phyloP scores from a whole-genome alignment of 2,329 filamentous ascomycete genomes.

The Cercospora zeae-maydis region DNA sequence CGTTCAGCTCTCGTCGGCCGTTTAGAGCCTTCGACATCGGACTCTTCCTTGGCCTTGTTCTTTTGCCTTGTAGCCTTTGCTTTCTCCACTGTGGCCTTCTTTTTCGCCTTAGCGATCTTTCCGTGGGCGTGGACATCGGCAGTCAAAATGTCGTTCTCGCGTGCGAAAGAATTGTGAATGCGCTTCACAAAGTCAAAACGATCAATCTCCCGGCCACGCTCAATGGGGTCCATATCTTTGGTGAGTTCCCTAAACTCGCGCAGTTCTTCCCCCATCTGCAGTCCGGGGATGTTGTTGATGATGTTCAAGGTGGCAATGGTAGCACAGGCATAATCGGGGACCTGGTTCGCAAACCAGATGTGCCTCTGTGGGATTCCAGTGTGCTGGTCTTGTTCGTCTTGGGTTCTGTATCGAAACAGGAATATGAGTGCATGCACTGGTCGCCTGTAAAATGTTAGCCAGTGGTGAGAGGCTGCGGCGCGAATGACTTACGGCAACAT shows the following conservation, averaged over 20 bases:
- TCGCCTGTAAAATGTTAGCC: conserved; percentile 50
- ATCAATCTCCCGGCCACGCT: conserved; percentile 72
- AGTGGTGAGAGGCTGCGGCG: background rate
- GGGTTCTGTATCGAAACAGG: conserved; percentile 64
- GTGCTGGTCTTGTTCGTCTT: conserved; percentile 50
- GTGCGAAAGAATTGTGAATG: conserved; percentile 85
- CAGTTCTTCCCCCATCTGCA: conserved; percentile 68
- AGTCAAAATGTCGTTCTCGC: conserved; percentile 72
- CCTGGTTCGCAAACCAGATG: conserved; percentile 96
- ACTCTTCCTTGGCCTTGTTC: conserved; percentile 25
- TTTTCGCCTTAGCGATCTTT: conserved; percentile 41
- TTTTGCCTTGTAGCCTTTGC: conserved; percentile 29
- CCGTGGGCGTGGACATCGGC: conserved; percentile 64
- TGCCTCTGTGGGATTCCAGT: conserved; percentile 50
- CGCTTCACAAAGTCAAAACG: conserved; percentile 71
- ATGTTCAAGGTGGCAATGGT: conserved; percentile 93
- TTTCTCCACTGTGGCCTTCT: conserved; percentile 31
- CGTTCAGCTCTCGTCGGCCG: background rate
- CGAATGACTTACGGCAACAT: conserved; percentile 48
- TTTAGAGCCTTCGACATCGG: conserved; percentile 9
- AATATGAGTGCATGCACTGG: conserved; percentile 86
- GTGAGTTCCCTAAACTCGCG: conserved; percentile 71
- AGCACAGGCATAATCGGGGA: conserved; percentile 79
- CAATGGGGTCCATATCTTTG: conserved; percentile 61
- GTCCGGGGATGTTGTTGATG: conserved; percentile 71